Percentiles rank a stretch among this genome's conserved stretches.
These are phyloP conservation scores for Xylaria sp. DNA, from an alignment of 2,329 filamentous ascomycete species.

Conservation along the genomic window DNA sequence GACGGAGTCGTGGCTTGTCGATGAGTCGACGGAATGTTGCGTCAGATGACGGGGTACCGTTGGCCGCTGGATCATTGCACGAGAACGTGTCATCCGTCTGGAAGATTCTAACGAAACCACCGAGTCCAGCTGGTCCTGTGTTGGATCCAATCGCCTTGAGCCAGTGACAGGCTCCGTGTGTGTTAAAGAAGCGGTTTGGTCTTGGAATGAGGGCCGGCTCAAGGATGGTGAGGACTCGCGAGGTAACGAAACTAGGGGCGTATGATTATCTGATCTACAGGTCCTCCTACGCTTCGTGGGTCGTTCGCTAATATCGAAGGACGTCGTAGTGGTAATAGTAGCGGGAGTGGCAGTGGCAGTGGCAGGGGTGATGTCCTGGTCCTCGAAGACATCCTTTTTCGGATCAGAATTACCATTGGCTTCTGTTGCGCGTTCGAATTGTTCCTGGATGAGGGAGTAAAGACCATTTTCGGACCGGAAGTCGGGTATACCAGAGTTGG, in stretches of 20 bases:
- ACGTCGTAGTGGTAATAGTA: constrained; percentile 23
- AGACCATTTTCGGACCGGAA: constrained; percentile 78
- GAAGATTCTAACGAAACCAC: constrained; percentile 19
- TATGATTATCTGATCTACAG: constrained; percentile 30
- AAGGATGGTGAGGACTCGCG: constrained; percentile 1
- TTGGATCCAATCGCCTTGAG: neutral
- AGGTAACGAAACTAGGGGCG: neutral
- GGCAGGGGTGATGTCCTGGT: constrained; percentile 23
- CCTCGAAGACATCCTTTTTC: constrained; percentile 43
- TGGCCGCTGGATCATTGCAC: constrained; percentile 37
- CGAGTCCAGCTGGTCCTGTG: neutral
- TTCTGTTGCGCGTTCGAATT: constrained; percentile 65
- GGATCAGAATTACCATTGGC: constrained; percentile 48
- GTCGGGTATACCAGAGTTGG: constrained; percentile 79
- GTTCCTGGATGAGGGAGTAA: constrained; percentile 76
- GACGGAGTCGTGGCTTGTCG: constrained; percentile 42
- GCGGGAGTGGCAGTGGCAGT: neutral
- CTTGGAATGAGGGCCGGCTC: neutral
- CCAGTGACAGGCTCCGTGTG: neutral
- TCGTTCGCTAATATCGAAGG: constrained; percentile 46
- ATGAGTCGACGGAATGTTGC: constrained; percentile 43
- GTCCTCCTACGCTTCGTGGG: constrained; percentile 45
- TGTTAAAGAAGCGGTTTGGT: neutral
- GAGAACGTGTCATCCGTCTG: constrained; percentile 44
- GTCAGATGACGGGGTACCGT: constrained; percentile 42